These are phyloP conservation scores for Kodamaea arcana DNA, from an alignment of 1,139 yeast species.

Conservation along the genomic window DNA sequence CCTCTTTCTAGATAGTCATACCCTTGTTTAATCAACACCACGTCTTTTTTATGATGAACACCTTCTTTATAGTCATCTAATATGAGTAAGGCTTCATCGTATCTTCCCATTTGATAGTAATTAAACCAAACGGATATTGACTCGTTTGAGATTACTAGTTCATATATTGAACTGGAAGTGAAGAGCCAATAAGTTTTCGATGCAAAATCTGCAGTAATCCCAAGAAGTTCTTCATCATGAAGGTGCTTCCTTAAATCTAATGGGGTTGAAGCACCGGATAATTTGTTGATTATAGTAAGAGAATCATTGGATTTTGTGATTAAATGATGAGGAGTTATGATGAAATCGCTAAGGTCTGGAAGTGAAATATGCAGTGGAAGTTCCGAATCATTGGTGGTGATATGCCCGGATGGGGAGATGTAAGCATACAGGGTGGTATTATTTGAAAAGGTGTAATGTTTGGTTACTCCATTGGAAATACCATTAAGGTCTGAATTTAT, in stretches of 20 bases:
- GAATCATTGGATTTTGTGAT: conserved; percentile 6
- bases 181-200: conserved; percentile 29
- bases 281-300: conserved; percentile 13
- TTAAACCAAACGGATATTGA: conserved; percentile 73
- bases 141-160: conserved; percentile 68
- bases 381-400: conserved; percentile 28
- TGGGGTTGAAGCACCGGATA: neutral
- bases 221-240: conserved; percentile 41
- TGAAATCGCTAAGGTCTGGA: conserved; percentile 1
- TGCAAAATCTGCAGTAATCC: conserved; percentile 56
- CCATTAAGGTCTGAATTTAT: no score
- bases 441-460: conserved; percentile 10
- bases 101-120: conserved; percentile 57
- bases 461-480: no score
- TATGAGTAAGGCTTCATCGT: conserved; percentile 62
- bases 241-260: conserved; percentile 5
- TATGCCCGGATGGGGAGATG: conserved; percentile 14
- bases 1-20: conserved; percentile 47
- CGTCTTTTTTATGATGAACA: conserved; percentile 34
- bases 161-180: conserved; percentile 42
- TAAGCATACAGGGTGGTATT: conserved; percentile 15
- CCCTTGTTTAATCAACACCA: conserved; percentile 63
- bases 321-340: conserved; percentile 13
- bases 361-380: conserved; percentile 14
- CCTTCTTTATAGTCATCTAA: conserved; percentile 24